These are phyloP conservation scores for Salvia splendens DNA, from an alignment of 257 asterid species.

Conservation along the genomic window DNA sequence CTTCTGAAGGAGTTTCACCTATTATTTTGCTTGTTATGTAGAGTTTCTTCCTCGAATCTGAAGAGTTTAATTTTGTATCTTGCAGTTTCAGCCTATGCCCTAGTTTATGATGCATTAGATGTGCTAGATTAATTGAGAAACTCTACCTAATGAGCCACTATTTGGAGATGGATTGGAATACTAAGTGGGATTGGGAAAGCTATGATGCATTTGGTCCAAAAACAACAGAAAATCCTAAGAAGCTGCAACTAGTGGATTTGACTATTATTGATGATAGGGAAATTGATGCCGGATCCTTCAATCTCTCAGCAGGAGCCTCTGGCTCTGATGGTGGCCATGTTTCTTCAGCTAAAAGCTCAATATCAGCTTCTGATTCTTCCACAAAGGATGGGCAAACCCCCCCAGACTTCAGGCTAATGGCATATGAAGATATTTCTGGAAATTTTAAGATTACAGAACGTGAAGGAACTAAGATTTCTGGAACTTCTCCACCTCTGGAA, in stretches of 20 bases:
- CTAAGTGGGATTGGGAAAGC: conserved; percentile 80
- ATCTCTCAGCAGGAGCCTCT: conserved; percentile 58
- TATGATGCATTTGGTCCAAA: conserved; percentile 53
- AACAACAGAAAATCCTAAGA: conserved; percentile 55
- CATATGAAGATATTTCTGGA: conserved; percentile 41
- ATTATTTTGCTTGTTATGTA: conserved; percentile 14
- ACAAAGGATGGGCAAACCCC: conserved; percentile 50
- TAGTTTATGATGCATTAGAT: conserved; percentile 37
- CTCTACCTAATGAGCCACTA: conserved; percentile 36
- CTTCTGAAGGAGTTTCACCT: not conserved
- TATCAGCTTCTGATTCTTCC: conserved; percentile 77
- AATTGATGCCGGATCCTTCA: conserved; percentile 61
- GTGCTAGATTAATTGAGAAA: conserved; percentile 35
- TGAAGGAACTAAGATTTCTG: conserved; percentile 36
- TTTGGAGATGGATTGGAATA: conserved; percentile 74
- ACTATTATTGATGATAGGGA: conserved; percentile 65
- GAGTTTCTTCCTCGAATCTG: conserved; percentile 19
- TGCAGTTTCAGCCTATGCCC: conserved; percentile 34
- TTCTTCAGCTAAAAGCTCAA: conserved; percentile 78
- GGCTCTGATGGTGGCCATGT: conserved; percentile 67
- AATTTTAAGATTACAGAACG: conserved; percentile 30
- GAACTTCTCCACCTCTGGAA: conserved; percentile 51
- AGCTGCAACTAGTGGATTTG: conserved; percentile 72
- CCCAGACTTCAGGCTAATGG: conserved; percentile 50
- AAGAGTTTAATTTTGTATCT: conserved; percentile 11